These are phyloP conservation scores for Polytrichum formosum DNA, from an alignment of 225 moss, liverwort and hornwort species.

Conservation along the genomic window DNA sequence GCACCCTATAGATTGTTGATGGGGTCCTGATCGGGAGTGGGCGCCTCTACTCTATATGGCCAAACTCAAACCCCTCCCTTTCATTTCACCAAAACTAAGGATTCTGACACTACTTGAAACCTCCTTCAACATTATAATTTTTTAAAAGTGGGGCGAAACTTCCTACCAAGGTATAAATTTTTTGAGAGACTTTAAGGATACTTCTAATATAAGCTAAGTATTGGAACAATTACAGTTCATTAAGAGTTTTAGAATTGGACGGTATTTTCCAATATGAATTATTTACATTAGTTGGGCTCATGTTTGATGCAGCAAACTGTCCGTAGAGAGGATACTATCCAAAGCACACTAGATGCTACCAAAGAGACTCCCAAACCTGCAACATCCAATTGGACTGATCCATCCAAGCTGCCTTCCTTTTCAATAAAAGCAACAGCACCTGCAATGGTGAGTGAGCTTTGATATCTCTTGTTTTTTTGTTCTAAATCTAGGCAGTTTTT, in stretches of 20 bases:
- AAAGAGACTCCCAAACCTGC: conserved; percentile 1
- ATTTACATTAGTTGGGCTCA: neutral
- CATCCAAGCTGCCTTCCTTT: conserved; percentile 8
- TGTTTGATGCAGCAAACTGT: neutral
- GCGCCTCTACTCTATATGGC: no score
- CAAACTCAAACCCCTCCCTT: no score
- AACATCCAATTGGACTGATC: conserved; percentile 10
- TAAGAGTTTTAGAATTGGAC: neutral
- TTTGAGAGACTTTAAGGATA: no score
- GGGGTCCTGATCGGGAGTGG: no score
- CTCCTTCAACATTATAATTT: no score
- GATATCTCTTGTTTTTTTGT: neutral
- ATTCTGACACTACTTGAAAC: no score
- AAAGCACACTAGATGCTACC: conserved; percentile 1
- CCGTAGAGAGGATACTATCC: neutral
- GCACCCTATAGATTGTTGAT: no score
- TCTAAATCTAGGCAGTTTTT: neutral
- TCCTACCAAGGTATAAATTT: no score
- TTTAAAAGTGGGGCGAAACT: no score
- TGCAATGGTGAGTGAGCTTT: conserved; percentile 4
- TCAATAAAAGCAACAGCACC: conserved; percentile 9
- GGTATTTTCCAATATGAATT: no score
- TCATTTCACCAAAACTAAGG: no score
- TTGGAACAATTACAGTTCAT: neutral
- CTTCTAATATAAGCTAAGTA: no score